These are phyloP conservation scores for Cutaneotrichosporon cutaneum DNA, from an alignment of 1,284 basidiomycete species.

Conservation along the genomic window DNA sequence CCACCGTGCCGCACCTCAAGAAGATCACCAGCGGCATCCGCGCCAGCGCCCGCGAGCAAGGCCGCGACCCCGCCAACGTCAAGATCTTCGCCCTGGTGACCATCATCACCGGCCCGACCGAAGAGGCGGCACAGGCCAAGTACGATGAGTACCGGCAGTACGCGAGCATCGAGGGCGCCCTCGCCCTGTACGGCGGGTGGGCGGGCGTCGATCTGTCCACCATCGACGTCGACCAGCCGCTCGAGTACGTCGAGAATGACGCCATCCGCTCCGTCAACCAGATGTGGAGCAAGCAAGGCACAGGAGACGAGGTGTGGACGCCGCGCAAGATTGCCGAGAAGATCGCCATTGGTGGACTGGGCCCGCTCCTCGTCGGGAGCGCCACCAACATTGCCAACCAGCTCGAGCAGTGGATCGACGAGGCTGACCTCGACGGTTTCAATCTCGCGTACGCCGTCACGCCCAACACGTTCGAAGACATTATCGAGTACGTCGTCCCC, in stretches of 20 bases:
- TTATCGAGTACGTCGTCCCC: slow-evolving; percentile 21
- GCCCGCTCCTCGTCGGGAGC: slow-evolving; percentile 19
- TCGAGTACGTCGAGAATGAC: slow-evolving; percentile 27
- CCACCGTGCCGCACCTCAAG: slow-evolving; percentile 16
- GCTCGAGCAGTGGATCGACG: slow-evolving; percentile 22
- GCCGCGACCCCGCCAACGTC: slow-evolving; percentile 38
- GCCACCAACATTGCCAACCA: slow-evolving; percentile 17
- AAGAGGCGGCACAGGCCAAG: slow-evolving; percentile 43
- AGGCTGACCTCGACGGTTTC: slow-evolving; percentile 22
- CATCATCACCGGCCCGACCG: slow-evolving; percentile 30
- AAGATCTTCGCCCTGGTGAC: slow-evolving; percentile 43
- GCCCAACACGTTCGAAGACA: slow-evolving; percentile 22
- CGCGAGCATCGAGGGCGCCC: slow-evolving; percentile 40
- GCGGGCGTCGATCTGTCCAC: slow-evolving; percentile 19
- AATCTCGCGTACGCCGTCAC: slow-evolving; percentile 23
- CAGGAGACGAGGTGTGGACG: slow-evolving; percentile 18
- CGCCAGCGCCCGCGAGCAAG: slow-evolving; percentile 31
- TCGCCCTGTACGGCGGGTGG: slow-evolving; percentile 46
- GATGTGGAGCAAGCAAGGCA: slow-evolving; percentile 26
- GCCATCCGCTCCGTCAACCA: slow-evolving; percentile 23
- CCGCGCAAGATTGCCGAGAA: slow-evolving; percentile 23
- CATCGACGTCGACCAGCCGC: slow-evolving; percentile 20
- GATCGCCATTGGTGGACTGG: slow-evolving; percentile 25
- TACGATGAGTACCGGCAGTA: slow-evolving; percentile 34
- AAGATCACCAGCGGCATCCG: slow-evolving; percentile 9